A percentile compares a stretch with the other conserved stretches of the same genome.
Evolutionary conservation across 768 basidiomycete genomes (phyloP).

Genomic region (Boletus rubroflammeus): DNA sequence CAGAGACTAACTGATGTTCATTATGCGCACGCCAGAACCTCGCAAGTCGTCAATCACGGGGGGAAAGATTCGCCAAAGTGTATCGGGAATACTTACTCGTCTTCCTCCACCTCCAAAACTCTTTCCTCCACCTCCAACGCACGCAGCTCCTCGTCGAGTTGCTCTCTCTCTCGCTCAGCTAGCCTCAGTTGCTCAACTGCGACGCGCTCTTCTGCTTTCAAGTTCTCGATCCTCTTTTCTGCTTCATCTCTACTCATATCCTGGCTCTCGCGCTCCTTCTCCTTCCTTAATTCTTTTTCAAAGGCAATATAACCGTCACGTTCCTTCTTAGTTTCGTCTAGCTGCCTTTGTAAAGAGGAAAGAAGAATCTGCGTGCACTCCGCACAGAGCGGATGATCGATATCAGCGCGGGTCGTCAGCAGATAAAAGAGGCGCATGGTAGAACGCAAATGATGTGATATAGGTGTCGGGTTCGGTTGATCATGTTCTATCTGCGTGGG

Average conservation of each 20-base stretch:
- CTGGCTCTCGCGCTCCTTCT: conserved; percentile 68
- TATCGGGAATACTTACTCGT: conserved; percentile 52
- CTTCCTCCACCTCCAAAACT: conserved; percentile 76
- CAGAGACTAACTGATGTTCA: conserved; percentile 58
- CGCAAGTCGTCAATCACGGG: conserved; percentile 8
- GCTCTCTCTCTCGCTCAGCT: conserved; percentile 72
- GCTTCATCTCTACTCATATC: conserved; percentile 60
- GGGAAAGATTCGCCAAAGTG: background rate
- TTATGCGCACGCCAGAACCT: conserved; percentile 86
- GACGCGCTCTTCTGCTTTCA: conserved; percentile 64
- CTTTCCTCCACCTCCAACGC: conserved; percentile 75
- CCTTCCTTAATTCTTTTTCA: conserved; percentile 81
- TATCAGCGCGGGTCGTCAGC: conserved; percentile 69
- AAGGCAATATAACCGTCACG: conserved; percentile 92
- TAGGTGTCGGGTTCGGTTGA: conserved; percentile 63
- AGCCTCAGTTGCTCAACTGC: conserved; percentile 72
- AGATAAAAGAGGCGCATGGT: conserved; percentile 72
- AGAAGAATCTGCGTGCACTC: conserved; percentile 89
- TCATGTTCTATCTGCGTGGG: conserved; percentile 45
- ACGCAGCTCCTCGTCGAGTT: conserved; percentile 69
- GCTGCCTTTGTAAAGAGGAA: conserved; percentile 66
- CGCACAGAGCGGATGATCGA: conserved; percentile 92
- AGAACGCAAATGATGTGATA: conserved; percentile 75
- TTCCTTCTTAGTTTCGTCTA: conserved; percentile 89
- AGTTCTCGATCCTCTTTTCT: conserved; percentile 66